Evolutionary conservation across 331 rosid genomes (phyloP).

Genomic region (Rosa hybrid): DNA sequence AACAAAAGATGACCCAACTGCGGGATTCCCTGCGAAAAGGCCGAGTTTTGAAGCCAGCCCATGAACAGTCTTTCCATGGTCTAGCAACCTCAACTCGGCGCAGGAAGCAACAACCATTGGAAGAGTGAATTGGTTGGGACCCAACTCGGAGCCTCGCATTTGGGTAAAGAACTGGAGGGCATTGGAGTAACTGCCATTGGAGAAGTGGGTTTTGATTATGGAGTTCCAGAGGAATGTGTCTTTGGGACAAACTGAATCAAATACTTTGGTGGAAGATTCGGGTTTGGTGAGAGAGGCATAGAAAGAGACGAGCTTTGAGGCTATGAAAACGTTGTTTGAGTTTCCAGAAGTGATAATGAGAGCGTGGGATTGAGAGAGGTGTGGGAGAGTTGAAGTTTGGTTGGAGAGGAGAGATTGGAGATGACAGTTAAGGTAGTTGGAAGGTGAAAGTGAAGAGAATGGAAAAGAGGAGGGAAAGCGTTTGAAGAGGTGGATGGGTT

Average conservation of each 20-base stretch:
- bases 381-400: slow-evolving; percentile 34
- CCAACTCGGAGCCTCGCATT: slow-evolving; percentile 48
- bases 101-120: slow-evolving; percentile 58
- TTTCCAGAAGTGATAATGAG: slow-evolving; percentile 59
- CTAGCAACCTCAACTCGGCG: slow-evolving; percentile 42
- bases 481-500: slow-evolving; percentile 10
- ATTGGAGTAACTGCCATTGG: slow-evolving; percentile 37
- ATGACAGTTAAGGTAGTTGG: slow-evolving; percentile 18
- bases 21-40: slow-evolving; percentile 34
- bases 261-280: slow-evolving; percentile 38
- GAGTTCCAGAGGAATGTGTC: slow-evolving; percentile 81
- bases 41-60: slow-evolving; percentile 61
- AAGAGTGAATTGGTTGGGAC: slow-evolving; percentile 60
- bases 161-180: slow-evolving; percentile 48
- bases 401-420: slow-evolving; percentile 47
- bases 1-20: slow-evolving; percentile 69
- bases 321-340: slow-evolving; percentile 65
- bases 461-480: slow-evolving; percentile 14
- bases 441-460: slow-evolving; percentile 16
- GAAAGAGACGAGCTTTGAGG: slow-evolving; percentile 71
- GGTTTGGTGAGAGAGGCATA: slow-evolving; percentile 52
- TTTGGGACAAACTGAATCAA: slow-evolving; percentile 40
- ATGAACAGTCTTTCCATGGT: slow-evolving; percentile 51
- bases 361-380: slow-evolving; percentile 60
- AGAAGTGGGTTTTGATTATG: slow-evolving; percentile 62